These are phyloP conservation scores for Curvularia sp. DNA, from an alignment of 2,329 filamentous ascomycete species.

Conservation along the genomic window DNA sequence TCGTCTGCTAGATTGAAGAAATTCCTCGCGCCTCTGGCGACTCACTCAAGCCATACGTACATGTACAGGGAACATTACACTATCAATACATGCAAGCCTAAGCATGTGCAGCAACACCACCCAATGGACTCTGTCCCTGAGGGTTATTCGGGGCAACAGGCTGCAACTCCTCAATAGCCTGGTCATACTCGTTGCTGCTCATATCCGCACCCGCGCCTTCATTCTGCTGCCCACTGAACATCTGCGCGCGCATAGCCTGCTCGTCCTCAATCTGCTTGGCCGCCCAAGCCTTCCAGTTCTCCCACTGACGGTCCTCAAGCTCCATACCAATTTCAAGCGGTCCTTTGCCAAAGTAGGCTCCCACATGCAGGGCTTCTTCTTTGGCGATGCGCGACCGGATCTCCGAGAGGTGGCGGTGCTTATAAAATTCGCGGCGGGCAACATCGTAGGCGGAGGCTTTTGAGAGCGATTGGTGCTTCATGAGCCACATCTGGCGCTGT, in stretches of 20 bases:
- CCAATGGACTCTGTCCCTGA: slow-evolving; percentile 46
- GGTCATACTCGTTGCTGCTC: slow-evolving; percentile 37
- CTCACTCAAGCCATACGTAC: slow-evolving; percentile 12
- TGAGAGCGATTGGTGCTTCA: slow-evolving; percentile 62
- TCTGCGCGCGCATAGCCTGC: slow-evolving; percentile 56
- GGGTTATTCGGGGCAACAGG: slow-evolving; percentile 29
- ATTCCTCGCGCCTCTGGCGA: background rate
- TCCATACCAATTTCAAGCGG: slow-evolving; percentile 78
- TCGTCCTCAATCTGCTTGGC: slow-evolving; percentile 58
- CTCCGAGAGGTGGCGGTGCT: slow-evolving; percentile 79
- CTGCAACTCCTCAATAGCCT: slow-evolving; percentile 46
- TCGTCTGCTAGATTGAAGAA: background rate
- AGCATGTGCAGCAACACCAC: slow-evolving; percentile 49
- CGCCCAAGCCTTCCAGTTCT: slow-evolving; percentile 87
- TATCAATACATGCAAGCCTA: slow-evolving; percentile 33
- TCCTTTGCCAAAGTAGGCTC: slow-evolving; percentile 85
- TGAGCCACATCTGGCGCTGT: slow-evolving; percentile 87
- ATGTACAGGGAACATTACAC: slow-evolving; percentile 33
- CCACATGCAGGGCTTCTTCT: slow-evolving; percentile 85
- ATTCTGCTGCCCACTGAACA: slow-evolving; percentile 46
- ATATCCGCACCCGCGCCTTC: slow-evolving; percentile 28
- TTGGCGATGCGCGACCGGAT: slow-evolving; percentile 80
- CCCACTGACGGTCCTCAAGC: slow-evolving; percentile 79
- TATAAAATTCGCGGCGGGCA: slow-evolving; percentile 90
- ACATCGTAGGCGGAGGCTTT: slow-evolving; percentile 80